Evolutionary conservation across 371 early-diverging fungal genomes (phyloP), one percentile per base, ranked within the genome.

Genomic region (Blastocladiella emersonii): DNA sequence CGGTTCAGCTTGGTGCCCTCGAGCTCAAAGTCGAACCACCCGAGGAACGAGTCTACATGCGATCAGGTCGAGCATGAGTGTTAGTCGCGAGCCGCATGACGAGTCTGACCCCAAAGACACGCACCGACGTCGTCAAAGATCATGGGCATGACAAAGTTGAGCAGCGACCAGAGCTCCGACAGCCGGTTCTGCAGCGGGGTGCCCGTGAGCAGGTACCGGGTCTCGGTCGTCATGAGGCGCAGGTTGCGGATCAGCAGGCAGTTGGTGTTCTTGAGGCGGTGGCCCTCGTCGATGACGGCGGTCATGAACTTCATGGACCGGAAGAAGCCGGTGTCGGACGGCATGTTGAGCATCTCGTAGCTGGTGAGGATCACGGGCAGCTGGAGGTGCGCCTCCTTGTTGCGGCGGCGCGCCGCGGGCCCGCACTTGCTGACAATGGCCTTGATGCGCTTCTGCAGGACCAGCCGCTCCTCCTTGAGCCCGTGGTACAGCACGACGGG

Each of bases 171-270:
- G 15, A 97, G 78, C 72, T 95, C 94, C 23, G 83, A 75, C 44
- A 97, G 68, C 66, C 94, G 92, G 75, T 98, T 96, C 73, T 98
- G 95, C 34, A 98, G 75, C 6, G 96, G 96, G 27, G 98, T 98
- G 39, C 96, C 95, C 15, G 91, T 92, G 59, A 96, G 71, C 32
- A 95, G 74, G 37, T 94, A 73, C 27, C 95, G 84, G 71, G 93
- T 21, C 44, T 61, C 21, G 68, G 72, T 62, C n/a, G 70, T 65
- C 57, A 81, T 88, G 0, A 74, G 71, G 70, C 91, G 92, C 36
- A 99, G 78, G 61, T 92, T 89, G 23, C 78, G 78, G 37, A 93
- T 84, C 64, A 98, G 81, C 68, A 86, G 86, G 70, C 93, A 92
- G 68, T 92, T 86, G 73, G 88, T 71, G 73, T 98, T 98, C 71